Base-by-base conservation (phyloP, 176 grass and related monocot genomes). In the Raddia distichophylla region DNA sequence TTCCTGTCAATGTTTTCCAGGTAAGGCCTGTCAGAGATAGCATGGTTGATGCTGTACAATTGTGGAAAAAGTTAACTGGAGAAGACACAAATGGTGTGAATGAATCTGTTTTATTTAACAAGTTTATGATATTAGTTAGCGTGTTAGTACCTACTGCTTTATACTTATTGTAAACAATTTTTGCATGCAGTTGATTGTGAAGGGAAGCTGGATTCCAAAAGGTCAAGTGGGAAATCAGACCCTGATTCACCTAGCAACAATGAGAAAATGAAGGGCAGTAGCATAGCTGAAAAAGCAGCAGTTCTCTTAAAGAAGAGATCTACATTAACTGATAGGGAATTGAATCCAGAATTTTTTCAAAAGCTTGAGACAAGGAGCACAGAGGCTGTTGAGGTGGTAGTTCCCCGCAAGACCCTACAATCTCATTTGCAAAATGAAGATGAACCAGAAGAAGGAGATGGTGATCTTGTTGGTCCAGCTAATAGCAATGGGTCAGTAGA, bases 11-110 rank as follows among this genome's bases (percentile, higher is more conserved):
- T 44, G 3, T 67, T 67, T 73, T 79, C n/a, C 76, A 99, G 96
- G 96, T 99, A 80, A 95, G 90, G 83, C 96, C 93, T 67, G 91
- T 91, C 67, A 95, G 96, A 86, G 96, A 99, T 65, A 99, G 93
- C 85, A 95, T 99, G 89, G 79, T 81, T 56, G 96, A 95, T 73
- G 96, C 93, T 70, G 63, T 93, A 60, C 89, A 91, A 53, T 48
- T 91, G 74, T 99, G 93, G 96, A 99, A 99, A 81, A 95, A 95
- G 50, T 77, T 95, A 67, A 67, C 87, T 56, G 96, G 90, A 67
- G 93, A 91, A 90, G 87, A 95, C 52, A 20, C 49, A 50, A 90
- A 86, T 45, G 93, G 95, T 92, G 91, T 80, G 2, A 37, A 49
- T 80, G 2, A 37, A 49, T 74, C 12, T 73, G 14, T 67, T 83